Evolutionary conservation across 2,329 filamentous ascomycete genomes (phyloP).

Genomic region (Botrytis medusae): DNA sequence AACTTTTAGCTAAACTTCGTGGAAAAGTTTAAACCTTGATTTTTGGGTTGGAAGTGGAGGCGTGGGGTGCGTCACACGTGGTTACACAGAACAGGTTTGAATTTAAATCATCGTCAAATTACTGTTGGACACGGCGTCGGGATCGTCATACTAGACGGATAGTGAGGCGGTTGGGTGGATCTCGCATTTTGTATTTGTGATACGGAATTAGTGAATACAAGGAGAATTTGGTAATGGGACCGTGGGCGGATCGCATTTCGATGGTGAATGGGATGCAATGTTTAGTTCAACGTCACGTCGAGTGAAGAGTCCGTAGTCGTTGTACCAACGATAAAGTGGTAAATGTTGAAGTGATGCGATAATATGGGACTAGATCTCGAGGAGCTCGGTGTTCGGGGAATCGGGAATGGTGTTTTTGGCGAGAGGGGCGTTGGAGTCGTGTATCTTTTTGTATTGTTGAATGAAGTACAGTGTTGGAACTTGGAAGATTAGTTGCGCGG

Average conservation of each 20-base stretch:
- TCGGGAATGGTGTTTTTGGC: background rate
- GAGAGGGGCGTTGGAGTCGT: background rate
- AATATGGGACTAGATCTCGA: background rate
- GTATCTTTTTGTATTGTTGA: background rate
- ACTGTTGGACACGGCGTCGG: background rate
- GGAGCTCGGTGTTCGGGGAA: background rate
- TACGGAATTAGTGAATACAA: background rate
- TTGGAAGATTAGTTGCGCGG: too few species aligned
- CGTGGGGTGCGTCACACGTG: background rate
- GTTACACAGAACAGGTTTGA: background rate
- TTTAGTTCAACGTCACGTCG: background rate
- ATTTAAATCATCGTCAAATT: background rate
- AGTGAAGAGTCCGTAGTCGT: background rate
- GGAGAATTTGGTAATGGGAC: background rate
- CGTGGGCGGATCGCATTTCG: background rate
- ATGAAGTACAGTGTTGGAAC: background rate
- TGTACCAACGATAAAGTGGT: background rate
- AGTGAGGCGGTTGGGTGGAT: constrained; percentile 6
- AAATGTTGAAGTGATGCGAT: background rate
- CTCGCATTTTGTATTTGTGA: background rate
- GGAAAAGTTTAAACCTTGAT: background rate
- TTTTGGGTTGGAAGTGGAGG: background rate
- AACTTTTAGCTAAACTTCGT: background rate
- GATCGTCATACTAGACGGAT: background rate
- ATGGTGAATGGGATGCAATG: background rate